These are phyloP conservation scores for Pseudogymnoascus sp. DNA, from an alignment of 2,329 filamentous ascomycete genomes.

Conservation along the genomic window DNA sequence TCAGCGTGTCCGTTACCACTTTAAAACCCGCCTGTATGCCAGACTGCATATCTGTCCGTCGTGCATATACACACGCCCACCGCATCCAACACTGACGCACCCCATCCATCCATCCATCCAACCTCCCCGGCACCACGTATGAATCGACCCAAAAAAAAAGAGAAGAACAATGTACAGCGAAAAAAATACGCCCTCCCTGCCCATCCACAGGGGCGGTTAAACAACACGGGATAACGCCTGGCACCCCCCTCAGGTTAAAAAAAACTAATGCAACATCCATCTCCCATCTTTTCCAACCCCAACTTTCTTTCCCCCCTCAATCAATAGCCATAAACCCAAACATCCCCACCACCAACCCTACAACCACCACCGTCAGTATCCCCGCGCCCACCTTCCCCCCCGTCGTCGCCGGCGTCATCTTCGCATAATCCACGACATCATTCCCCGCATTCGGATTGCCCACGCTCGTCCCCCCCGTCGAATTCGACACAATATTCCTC, in stretches of 20 bases:
- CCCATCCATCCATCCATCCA: not conserved
- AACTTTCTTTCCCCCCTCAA: not conserved
- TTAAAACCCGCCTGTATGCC: not conserved
- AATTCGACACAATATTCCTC: constrained; percentile 29
- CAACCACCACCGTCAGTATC: constrained; percentile 32
- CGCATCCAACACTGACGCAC: not conserved
- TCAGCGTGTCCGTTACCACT: not conserved
- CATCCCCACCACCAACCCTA: not conserved
- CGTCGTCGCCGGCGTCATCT: constrained; percentile 25
- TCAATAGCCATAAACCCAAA: not conserved
- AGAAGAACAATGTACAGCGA: not conserved
- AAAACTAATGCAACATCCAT: not conserved
- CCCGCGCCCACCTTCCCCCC: constrained; percentile 35
- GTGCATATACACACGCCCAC: not conserved
- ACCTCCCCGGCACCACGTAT: not conserved
- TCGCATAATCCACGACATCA: constrained; percentile 12
- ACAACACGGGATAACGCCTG: not conserved
- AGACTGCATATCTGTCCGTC: not conserved
- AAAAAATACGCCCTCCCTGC: not conserved
- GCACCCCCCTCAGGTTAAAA: not conserved
- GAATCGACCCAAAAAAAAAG: not conserved
- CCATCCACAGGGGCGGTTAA: not conserved
- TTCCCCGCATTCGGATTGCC: constrained; percentile 22
- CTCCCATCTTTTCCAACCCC: not conserved
- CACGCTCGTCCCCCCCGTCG: constrained; percentile 38